These are phyloP conservation scores for Botryotinia convoluta DNA, from an alignment of 2,329 filamentous ascomycete genomes.

Conservation along the genomic window DNA sequence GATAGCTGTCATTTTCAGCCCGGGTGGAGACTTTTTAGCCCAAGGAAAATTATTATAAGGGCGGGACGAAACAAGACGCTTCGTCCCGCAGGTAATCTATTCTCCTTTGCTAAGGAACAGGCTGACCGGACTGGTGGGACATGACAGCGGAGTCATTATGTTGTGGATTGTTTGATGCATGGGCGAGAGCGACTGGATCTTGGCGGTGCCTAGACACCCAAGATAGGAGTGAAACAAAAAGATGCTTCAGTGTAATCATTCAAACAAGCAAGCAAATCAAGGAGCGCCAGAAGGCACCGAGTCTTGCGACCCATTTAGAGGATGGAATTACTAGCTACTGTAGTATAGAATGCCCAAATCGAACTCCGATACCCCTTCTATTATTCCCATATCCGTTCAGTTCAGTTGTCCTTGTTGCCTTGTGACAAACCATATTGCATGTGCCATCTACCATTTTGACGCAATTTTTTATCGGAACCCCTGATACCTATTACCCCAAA, in stretches of 20 bases:
- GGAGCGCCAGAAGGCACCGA: slow-evolving; percentile 11
- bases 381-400: background rate
- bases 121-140: background rate
- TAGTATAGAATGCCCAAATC: background rate
- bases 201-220: background rate
- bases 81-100: background rate
- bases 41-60: background rate
- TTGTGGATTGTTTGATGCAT: background rate
- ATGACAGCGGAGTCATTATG: slow-evolving; percentile 1
- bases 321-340: slow-evolving; percentile 15
- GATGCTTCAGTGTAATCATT: background rate
- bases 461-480: background rate
- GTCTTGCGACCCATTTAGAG: slow-evolving; percentile 15
- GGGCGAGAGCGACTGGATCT: background rate
- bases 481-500: background rate
- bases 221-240: background rate
- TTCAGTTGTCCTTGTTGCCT: slow-evolving; percentile 15
- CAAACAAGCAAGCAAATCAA: background rate
- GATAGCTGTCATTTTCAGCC: background rate
- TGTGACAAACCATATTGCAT: slow-evolving; percentile 4
- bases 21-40: slow-evolving; percentile 4
- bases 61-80: background rate
- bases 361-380: slow-evolving; percentile 12
- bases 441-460: slow-evolving; percentile 14
- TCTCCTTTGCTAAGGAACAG: background rate